These are phyloP conservation scores for Fusarium illudens DNA, from an alignment of 2,329 filamentous ascomycete species.

Conservation along the genomic window DNA sequence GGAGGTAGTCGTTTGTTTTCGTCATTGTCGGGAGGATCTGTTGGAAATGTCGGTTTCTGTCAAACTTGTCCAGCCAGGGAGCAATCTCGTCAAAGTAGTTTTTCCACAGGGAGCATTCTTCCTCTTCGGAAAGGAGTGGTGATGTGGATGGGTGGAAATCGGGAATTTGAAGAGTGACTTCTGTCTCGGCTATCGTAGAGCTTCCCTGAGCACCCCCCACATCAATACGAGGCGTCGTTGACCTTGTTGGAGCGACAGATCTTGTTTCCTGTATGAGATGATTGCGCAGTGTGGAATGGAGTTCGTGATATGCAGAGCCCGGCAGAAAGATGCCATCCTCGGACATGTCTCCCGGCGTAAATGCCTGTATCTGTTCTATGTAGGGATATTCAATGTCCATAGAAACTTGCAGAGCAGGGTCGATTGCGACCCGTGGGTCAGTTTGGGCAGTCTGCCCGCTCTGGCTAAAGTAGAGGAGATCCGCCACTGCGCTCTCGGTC, in stretches of 20 bases:
- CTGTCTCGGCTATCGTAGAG: constrained; percentile 15
- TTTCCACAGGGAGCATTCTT: constrained; percentile 50
- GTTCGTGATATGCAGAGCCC: constrained; percentile 56
- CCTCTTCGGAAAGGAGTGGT: constrained; percentile 38
- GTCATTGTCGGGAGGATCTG: constrained; percentile 58
- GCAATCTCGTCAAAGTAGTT: constrained; percentile 54
- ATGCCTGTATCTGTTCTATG: constrained; percentile 42
- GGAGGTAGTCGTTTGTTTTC: constrained; percentile 53
- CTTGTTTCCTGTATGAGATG: constrained; percentile 55
- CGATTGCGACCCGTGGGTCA: constrained; percentile 21
- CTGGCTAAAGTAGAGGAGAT: constrained; percentile 48
- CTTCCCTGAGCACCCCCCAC: constrained; percentile 9
- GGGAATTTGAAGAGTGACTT: constrained; percentile 14
- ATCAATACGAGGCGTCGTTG: constrained; percentile 35
- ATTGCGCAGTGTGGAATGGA: constrained; percentile 55
- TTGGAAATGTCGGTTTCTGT: constrained; percentile 57
- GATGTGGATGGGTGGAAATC: constrained; percentile 28
- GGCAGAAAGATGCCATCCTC: constrained; percentile 57
- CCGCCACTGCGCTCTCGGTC: constrained; percentile 49
- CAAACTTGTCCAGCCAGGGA: constrained; percentile 63
- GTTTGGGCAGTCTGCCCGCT: constrained; percentile 33
- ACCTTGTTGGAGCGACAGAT: constrained; percentile 49
- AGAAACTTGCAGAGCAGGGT: constrained; percentile 32
- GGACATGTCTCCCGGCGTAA: constrained; percentile 45
- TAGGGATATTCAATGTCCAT: constrained; percentile 40